A percentile compares a stretch with the other conserved stretches of the same genome.
phyloP scores from a whole-genome alignment of 2,329 filamentous ascomycete species.

The Trichoderma sp. region DNA sequence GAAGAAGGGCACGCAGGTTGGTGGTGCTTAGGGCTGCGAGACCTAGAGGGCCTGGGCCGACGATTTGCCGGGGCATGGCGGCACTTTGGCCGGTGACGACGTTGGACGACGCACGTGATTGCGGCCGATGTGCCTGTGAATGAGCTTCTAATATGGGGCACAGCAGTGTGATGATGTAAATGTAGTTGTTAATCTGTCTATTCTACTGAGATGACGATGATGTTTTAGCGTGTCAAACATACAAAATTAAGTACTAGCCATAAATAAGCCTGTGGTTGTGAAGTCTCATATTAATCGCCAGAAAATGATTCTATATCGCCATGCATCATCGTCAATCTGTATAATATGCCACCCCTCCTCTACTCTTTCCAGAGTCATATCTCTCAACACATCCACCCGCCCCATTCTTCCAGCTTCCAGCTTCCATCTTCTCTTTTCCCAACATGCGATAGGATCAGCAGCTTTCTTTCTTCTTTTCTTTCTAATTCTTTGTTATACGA shows the following conservation, averaged over 20 bases:
- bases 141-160: not conserved
- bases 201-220: not conserved
- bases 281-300: not conserved
- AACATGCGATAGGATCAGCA: not conserved
- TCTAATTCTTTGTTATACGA: constrained; percentile 6
- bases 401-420: not conserved
- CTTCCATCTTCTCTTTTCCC: not conserved
- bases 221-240: not conserved
- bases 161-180: not conserved
- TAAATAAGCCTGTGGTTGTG: not conserved
- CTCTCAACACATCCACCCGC: not conserved
- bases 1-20: constrained; percentile 37
- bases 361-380: not conserved
- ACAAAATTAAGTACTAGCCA: not conserved
- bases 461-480: not conserved
- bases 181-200: not conserved
- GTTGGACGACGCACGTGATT: not conserved
- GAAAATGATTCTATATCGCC: not conserved
- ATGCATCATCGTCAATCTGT: constrained; percentile 16
- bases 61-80: constrained; percentile 34
- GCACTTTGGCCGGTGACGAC: not conserved
- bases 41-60: constrained; percentile 41
- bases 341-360: not conserved
- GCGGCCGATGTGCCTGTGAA: not conserved
- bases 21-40: constrained; percentile 45